phyloP scores from a whole-genome alignment of 305 asterid genomes.

The Fraxinus sp. region DNA sequence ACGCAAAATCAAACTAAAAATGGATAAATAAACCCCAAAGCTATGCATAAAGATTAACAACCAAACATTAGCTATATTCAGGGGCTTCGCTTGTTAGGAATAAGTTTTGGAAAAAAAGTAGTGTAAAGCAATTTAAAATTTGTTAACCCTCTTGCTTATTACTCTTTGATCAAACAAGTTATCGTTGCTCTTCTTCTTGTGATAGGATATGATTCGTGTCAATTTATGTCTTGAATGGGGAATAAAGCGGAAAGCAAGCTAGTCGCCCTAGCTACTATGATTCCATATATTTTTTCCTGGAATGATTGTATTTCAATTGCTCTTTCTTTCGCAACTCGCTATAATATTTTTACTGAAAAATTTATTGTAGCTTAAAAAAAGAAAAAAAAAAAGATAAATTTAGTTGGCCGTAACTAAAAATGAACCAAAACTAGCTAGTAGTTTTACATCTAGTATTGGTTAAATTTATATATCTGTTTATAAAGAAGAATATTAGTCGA shows the following conservation, averaged over 20 bases:
- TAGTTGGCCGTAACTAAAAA: not conserved
- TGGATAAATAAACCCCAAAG: constrained; percentile 50
- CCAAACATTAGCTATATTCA: not conserved
- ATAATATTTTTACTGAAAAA: not conserved
- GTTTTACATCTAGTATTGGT: not conserved
- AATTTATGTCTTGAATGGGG: not conserved
- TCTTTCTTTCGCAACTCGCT: not conserved
- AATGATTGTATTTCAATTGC: not conserved
- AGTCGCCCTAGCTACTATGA: not conserved
- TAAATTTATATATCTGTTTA: not conserved
- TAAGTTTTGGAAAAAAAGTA: not conserved
- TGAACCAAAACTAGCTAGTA: not conserved
- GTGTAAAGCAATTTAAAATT: not conserved
- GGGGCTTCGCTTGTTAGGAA: not conserved
- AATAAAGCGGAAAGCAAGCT: not conserved
- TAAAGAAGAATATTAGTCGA: not conserved
- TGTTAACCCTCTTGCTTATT: not conserved
- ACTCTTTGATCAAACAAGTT: not conserved
- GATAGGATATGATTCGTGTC: not conserved
- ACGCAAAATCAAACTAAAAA: constrained; percentile 35
- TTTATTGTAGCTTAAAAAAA: not conserved
- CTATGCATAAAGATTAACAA: constrained; percentile 33
- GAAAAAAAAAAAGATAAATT: not conserved
- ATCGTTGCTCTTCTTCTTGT: not conserved
- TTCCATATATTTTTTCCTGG: not conserved